Percentiles rank a stretch among this genome's conserved stretches.
phyloP scores from a whole-genome alignment of 2,329 filamentous ascomycete species.

The Ophiostoma fasciatum region DNA sequence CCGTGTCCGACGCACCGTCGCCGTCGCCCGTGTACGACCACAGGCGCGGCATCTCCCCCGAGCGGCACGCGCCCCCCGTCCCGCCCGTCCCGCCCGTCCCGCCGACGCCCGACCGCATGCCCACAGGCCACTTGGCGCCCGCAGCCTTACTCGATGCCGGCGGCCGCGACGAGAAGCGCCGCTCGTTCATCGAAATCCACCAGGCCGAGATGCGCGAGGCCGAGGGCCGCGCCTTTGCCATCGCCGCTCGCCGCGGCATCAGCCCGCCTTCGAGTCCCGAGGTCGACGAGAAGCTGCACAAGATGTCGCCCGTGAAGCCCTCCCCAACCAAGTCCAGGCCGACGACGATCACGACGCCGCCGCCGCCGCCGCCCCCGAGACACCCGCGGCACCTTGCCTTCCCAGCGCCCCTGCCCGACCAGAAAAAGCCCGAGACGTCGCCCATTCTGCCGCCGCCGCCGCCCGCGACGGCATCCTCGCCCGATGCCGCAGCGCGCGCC shows the following conservation, averaged over 20 bases:
- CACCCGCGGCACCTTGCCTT: conserved; percentile 3
- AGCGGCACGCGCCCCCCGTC: conserved; percentile 30
- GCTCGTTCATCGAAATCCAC: conserved; percentile 43
- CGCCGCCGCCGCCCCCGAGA: conserved; percentile 7
- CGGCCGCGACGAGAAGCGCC: conserved; percentile 35
- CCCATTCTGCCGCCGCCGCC: conserved; percentile 5
- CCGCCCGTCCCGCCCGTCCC: too few relatives aligned
- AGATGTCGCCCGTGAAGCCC: background rate
- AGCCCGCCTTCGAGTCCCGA: conserved; percentile 15
- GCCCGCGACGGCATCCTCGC: too few relatives aligned
- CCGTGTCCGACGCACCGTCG: conserved; percentile 14
- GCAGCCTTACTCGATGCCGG: conserved; percentile 22
- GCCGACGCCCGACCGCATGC: conserved; percentile 17
- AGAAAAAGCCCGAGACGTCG: conserved; percentile 4
- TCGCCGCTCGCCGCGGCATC: conserved; percentile 26
- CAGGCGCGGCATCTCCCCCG: conserved; percentile 22
- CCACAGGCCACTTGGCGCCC: conserved; percentile 17
- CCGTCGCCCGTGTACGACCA: conserved; percentile 6
- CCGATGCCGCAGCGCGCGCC: conserved; percentile 9
- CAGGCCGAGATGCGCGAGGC: conserved; percentile 45
- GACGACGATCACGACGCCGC: conserved; percentile 1
- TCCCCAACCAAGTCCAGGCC: background rate
- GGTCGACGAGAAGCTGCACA: conserved; percentile 8
- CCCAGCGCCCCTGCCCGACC: background rate
- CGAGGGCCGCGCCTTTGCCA: conserved; percentile 43